Conservation (phyloP, 495 filamentous ascomycete genomes). For the Neurospora africana region DNA sequence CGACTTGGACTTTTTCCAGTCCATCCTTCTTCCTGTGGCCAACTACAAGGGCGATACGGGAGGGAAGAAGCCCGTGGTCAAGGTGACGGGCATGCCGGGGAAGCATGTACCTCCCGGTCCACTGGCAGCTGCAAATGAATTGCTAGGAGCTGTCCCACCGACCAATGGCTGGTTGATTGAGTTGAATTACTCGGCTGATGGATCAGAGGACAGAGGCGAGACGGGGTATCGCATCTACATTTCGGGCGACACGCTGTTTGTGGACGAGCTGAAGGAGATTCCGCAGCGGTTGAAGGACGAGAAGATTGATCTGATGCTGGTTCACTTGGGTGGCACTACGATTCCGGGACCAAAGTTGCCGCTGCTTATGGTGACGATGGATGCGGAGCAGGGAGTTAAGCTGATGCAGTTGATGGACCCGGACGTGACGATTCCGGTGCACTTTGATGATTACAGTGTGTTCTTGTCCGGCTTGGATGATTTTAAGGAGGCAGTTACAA, state of each 20-base stretch:
- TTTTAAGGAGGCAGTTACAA: slow-evolving; percentile 46
- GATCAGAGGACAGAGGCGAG: slow-evolving; percentile 22
- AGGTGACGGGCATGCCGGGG: slow-evolving; percentile 59
- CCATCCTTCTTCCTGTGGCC: slow-evolving; percentile 38
- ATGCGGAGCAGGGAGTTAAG: slow-evolving; percentile 51
- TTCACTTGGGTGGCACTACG: slow-evolving; percentile 57
- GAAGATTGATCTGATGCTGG: slow-evolving; percentile 57
- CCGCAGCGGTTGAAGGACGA: slow-evolving; percentile 29
- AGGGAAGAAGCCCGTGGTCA: slow-evolving; percentile 28
- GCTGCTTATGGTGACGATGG: slow-evolving; percentile 65
- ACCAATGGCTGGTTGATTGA: slow-evolving; percentile 68
- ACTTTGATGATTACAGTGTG: slow-evolving; percentile 60
- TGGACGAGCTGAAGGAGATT: slow-evolving; percentile 53
- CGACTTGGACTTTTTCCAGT: slow-evolving; percentile 46
- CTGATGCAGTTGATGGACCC: slow-evolving; percentile 50
- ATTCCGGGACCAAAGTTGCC: slow-evolving; percentile 47
- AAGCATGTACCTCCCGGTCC: slow-evolving; percentile 52
- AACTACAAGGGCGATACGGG: slow-evolving; percentile 10
- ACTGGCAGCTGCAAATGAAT: slow-evolving; percentile 42
- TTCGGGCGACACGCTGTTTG: slow-evolving; percentile 59
- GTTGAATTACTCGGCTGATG: slow-evolving; percentile 34
- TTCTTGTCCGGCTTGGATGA: slow-evolving; percentile 50
- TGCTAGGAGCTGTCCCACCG: slow-evolving; percentile 53
- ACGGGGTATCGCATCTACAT: slow-evolving; percentile 60
- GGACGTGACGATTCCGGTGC: slow-evolving; percentile 57